Evolutionary conservation across 192 early-diverging fungal genomes (phyloP).

Genomic region (Backusella morwellensis): DNA sequence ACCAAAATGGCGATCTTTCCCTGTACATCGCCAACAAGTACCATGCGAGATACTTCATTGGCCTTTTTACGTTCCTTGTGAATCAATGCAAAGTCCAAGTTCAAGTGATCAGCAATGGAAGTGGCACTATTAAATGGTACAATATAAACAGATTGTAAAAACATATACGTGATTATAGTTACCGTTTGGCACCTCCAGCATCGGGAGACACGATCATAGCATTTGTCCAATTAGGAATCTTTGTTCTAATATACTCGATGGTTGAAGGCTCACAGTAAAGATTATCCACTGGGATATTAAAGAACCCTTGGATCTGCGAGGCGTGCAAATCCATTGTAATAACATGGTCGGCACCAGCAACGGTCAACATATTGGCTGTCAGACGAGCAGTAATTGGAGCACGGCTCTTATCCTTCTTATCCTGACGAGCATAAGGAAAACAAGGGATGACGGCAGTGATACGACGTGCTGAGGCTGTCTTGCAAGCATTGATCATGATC

Average conservation of each 20-base stretch:
- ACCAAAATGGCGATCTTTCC: constrained; percentile 90
- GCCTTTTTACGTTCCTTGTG: constrained; percentile 96
- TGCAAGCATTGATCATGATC: constrained; percentile 96
- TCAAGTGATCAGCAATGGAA: constrained; percentile 87
- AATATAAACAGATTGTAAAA: not conserved
- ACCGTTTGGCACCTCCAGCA: constrained; percentile 94
- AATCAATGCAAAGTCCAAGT: constrained; percentile 94
- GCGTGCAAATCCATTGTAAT: constrained; percentile 98
- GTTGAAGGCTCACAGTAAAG: constrained; percentile 88
- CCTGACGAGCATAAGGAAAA: constrained; percentile 96
- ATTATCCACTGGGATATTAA: constrained; percentile 92
- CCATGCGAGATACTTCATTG: constrained; percentile 87
- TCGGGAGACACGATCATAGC: constrained; percentile 92
- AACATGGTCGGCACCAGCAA: constrained; percentile 96
- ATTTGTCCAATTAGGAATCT: constrained; percentile 64
- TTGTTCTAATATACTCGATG: constrained; percentile 78
- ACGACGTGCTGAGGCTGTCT: constrained; percentile 83
- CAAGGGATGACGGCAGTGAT: constrained; percentile 97
- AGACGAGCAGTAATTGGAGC: constrained; percentile 95
- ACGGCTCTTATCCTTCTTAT: constrained; percentile 97
- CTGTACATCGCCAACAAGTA: constrained; percentile 92
- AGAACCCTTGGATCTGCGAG: constrained; percentile 94
- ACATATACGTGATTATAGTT: constrained; percentile 4
- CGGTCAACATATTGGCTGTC: constrained; percentile 90
- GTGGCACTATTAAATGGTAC: constrained; percentile 67